Evolutionary conservation across 2,329 filamentous ascomycete species (phyloP).

Genomic region (Emergomyces orientalis): DNA sequence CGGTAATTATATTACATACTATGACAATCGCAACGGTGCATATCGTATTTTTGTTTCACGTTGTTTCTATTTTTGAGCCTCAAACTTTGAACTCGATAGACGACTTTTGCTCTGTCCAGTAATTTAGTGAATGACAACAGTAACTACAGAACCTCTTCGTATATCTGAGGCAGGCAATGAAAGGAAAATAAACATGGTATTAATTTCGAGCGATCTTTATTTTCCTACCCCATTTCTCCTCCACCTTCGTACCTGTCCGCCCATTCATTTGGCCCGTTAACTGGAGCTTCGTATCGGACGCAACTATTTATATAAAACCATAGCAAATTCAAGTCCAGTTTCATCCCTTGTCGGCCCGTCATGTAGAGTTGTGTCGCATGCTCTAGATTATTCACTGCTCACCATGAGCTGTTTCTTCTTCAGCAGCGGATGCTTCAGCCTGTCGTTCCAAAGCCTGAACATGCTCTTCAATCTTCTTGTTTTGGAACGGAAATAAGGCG

Average conservation of each 20-base stretch:
- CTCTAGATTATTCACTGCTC: not conserved
- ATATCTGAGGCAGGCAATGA: not conserved
- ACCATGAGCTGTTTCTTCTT: not conserved
- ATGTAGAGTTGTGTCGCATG: not conserved
- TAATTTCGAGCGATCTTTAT: not conserved
- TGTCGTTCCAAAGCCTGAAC: not conserved
- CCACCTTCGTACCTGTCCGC: not conserved
- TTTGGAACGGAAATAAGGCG: constrained; percentile 5
- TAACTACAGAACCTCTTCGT: not conserved
- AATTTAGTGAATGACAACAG: not conserved
- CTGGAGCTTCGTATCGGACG: not conserved
- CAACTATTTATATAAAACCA: not conserved
- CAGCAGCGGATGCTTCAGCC: not conserved
- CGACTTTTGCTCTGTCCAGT: not conserved
- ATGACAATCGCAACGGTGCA: not conserved
- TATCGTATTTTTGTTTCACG: not conserved
- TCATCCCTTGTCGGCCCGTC: not conserved
- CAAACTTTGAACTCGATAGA: not conserved
- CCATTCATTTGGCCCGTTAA: not conserved
- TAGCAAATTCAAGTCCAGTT: not conserved
- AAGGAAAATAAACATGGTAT: not conserved
- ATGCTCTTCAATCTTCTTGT: constrained; percentile 8
- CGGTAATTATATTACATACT: not conserved
- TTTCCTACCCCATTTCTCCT: not conserved
- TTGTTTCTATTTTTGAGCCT: not conserved